phyloP scores from a whole-genome alignment of 2,329 filamentous ascomycete species.

The Mycosphaerella sp. region DNA sequence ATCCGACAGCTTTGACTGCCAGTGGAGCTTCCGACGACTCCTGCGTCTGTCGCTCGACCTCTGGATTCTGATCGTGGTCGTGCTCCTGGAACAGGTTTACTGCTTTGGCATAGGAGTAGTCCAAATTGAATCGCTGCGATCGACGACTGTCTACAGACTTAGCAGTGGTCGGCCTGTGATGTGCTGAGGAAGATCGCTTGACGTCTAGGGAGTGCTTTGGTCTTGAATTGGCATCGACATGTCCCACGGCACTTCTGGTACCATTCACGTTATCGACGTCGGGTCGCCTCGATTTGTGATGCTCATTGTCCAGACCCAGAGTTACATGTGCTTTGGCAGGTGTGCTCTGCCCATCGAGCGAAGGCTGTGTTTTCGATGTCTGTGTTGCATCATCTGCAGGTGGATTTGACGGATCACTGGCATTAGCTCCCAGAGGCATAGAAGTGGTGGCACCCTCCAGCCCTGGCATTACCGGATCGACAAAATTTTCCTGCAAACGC shows the following conservation, averaged over 20 bases:
- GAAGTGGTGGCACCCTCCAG: neutral
- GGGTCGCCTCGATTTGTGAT: conserved; percentile 2
- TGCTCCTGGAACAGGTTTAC: conserved; percentile 24
- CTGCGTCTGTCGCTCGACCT: conserved; percentile 8
- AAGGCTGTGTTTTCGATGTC: conserved; percentile 12
- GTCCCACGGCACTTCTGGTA: conserved; percentile 1
- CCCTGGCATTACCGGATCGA: conserved; percentile 2
- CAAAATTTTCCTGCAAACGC: conserved; percentile 45
- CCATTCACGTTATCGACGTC: conserved; percentile 3
- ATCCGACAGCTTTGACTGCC: conserved; percentile 9
- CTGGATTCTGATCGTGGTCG: conserved; percentile 11
- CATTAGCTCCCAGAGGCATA: conserved; percentile 6
- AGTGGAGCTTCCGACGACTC: conserved; percentile 16
- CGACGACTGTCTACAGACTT: conserved; percentile 18
- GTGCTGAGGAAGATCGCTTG: conserved; percentile 13
- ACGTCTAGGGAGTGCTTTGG: conserved; percentile 15
- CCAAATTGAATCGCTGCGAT: conserved; percentile 26
- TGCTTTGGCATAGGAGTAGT: conserved; percentile 30
- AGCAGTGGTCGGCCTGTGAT: conserved; percentile 22
- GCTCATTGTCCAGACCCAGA: conserved; percentile 32
- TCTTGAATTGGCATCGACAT: conserved; percentile 4
- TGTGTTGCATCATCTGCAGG: conserved; percentile 17
- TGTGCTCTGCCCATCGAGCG: conserved; percentile 23
- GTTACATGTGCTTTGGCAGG: conserved; percentile 40
- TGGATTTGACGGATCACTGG: conserved; percentile 14